Conservation (phyloP, 2,329 filamentous ascomycete species). For the Aschersonia sp. region DNA sequence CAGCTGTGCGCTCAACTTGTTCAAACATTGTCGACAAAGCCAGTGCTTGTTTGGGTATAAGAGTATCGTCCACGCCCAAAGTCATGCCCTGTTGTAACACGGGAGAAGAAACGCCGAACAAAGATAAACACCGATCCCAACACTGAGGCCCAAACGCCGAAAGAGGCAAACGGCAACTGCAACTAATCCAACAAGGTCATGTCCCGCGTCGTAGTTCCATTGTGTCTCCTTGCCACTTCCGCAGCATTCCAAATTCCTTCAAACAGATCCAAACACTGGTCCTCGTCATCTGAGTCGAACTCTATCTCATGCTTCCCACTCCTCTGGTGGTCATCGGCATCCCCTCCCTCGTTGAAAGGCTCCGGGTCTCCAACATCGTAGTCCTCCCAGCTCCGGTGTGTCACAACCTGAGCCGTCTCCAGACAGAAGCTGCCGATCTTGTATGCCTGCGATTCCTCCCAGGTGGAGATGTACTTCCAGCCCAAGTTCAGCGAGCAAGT, state of each 20-base stretch:
- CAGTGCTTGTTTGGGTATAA: no score
- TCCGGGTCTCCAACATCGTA: conserved; percentile 6
- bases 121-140: no score
- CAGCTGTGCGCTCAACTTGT: no score
- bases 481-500: conserved; percentile 43
- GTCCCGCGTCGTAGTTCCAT: conserved; percentile 17
- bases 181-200: not conserved
- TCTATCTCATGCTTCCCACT: conserved; percentile 18
- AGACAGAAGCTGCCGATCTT: conserved; percentile 57
- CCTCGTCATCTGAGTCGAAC: conserved; percentile 51
- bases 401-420: conserved; percentile 43
- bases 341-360: conserved; percentile 2
- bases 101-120: no score
- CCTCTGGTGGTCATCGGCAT: not conserved
- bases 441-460: conserved; percentile 44
- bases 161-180: no score
- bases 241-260: conserved; percentile 45
- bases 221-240: conserved; percentile 31
- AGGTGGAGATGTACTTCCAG: conserved; percentile 56
- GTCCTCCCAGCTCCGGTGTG: conserved; percentile 36
- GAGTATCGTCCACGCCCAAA: no score
- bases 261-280: conserved; percentile 54
- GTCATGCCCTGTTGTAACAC: no score
- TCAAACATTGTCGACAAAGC: no score
- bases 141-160: no score